Evolutionary conservation across 2,329 filamentous ascomycete species (phyloP).

Genomic region (Cladosporium oxysporum): DNA sequence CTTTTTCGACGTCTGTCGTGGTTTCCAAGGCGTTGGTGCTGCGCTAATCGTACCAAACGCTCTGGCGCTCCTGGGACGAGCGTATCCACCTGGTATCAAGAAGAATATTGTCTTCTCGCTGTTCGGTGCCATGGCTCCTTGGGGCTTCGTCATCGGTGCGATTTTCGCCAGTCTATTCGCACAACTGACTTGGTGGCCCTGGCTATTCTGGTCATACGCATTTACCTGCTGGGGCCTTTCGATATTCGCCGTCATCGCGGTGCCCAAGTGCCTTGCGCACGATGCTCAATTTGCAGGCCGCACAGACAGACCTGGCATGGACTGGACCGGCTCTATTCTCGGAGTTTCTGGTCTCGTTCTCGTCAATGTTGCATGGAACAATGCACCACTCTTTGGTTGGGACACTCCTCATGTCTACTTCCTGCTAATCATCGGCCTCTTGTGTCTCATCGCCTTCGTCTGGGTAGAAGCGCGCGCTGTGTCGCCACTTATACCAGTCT

Average conservation of each 20-base stretch:
- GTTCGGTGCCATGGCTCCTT: slow-evolving; percentile 41
- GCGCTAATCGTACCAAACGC: slow-evolving; percentile 42
- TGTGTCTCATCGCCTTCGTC: slow-evolving; percentile 33
- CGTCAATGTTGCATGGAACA: slow-evolving; percentile 38
- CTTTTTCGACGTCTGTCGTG: slow-evolving; percentile 42
- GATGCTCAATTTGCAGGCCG: slow-evolving; percentile 26
- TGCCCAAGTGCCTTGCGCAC: slow-evolving; percentile 29
- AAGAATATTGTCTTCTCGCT: slow-evolving; percentile 44
- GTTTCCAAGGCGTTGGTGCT: slow-evolving; percentile 44
- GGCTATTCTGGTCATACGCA: slow-evolving; percentile 37
- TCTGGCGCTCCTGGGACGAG: slow-evolving; percentile 39
- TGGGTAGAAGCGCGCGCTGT: slow-evolving; percentile 33
- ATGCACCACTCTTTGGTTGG: slow-evolving; percentile 38
- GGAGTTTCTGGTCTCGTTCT: slow-evolving; percentile 36
- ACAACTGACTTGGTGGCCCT: slow-evolving; percentile 37
- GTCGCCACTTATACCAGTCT: slow-evolving; percentile 31
- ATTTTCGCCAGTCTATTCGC: slow-evolving; percentile 39
- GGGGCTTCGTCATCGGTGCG: slow-evolving; percentile 40
- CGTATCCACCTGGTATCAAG: slow-evolving; percentile 39
- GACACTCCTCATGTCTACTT: slow-evolving; percentile 32
- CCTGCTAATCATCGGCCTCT: slow-evolving; percentile 33
- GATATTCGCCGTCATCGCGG: slow-evolving; percentile 30
- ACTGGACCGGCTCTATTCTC: slow-evolving; percentile 32
- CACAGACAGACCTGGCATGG: slow-evolving; percentile 25
- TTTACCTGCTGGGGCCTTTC: slow-evolving; percentile 31